Conservation (phyloP, 2,329 filamentous ascomycete genomes). For the Alternaria novae-zelandiae region DNA sequence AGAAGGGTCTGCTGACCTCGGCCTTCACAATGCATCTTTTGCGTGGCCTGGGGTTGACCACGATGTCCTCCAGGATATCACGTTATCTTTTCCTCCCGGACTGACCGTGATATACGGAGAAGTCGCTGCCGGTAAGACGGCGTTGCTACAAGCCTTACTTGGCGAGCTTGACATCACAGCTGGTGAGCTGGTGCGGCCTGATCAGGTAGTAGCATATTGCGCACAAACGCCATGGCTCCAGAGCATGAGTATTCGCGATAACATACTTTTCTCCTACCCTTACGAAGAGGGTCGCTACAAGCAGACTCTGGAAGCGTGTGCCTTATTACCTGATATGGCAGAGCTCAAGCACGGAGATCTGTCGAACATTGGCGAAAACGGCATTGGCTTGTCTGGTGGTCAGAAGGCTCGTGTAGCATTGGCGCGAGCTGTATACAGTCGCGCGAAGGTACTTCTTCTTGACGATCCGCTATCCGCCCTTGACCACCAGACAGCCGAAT, state of each 20-base stretch:
- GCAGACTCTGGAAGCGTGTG: conserved; percentile 71
- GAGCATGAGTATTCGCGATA: conserved; percentile 73
- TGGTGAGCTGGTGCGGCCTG: conserved; percentile 60
- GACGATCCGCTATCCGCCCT: conserved; percentile 67
- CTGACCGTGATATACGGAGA: conserved; percentile 68
- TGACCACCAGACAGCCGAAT: conserved; percentile 69
- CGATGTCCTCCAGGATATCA: conserved; percentile 62
- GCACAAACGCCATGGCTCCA: conserved; percentile 72
- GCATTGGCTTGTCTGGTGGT: conserved; percentile 66
- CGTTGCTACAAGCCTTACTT: conserved; percentile 64
- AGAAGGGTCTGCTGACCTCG: conserved; percentile 47
- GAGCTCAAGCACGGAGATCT: conserved; percentile 70
- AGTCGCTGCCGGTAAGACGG: conserved; percentile 69
- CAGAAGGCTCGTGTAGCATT: conserved; percentile 67
- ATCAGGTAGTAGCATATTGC: conserved; percentile 68
- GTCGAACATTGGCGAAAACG: conserved; percentile 67
- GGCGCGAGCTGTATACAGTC: conserved; percentile 66
- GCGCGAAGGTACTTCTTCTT: conserved; percentile 60
- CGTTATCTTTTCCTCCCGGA: conserved; percentile 61
- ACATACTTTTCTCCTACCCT: conserved; percentile 68
- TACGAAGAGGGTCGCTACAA: conserved; percentile 74
- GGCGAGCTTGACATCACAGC: conserved; percentile 63
- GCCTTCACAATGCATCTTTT: conserved; percentile 72
- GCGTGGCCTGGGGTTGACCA: conserved; percentile 75
- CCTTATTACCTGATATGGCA: conserved; percentile 65